Evolutionary conservation across 805 yeast genomes (phyloP).

Genomic region (Ogataea saltuana): DNA sequence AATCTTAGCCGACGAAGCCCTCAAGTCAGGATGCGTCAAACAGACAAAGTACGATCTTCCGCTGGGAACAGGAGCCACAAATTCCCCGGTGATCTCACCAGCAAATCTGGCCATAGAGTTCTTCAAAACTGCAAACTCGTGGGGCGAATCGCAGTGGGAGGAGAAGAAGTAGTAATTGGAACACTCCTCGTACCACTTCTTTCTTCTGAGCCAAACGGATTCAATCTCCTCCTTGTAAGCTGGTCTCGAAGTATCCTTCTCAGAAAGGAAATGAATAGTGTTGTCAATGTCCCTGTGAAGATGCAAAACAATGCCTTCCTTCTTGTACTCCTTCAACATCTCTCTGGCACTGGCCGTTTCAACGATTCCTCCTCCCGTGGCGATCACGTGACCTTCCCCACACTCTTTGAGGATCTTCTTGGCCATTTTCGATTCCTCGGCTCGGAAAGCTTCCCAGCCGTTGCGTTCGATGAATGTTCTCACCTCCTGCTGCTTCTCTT

Average conservation of each 20-base stretch:
- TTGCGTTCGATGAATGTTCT: constrained; percentile 57
- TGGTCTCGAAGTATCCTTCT: constrained; percentile 82
- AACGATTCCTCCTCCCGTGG: constrained; percentile 97
- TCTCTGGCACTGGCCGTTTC: constrained; percentile 72
- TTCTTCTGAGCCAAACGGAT: constrained; percentile 83
- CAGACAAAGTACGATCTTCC: constrained; percentile 69
- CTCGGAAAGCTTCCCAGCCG: constrained; percentile 91
- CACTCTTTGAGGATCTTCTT: constrained; percentile 45
- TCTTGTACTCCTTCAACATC: constrained; percentile 53
- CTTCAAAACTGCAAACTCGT: constrained; percentile 58
- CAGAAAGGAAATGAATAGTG: constrained; percentile 68
- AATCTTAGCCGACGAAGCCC: constrained; percentile 44
- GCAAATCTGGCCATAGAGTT: constrained; percentile 60
- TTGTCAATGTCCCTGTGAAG: constrained; percentile 84
- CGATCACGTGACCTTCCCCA: constrained; percentile 61
- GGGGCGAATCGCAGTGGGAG: constrained; percentile 59
- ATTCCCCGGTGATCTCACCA: constrained; percentile 59
- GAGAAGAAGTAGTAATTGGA: constrained; percentile 79
- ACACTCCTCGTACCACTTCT: constrained; percentile 74
- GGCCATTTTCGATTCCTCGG: constrained; percentile 59
- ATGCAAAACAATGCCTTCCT: constrained; percentile 72
- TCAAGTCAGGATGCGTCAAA: constrained; percentile 65
- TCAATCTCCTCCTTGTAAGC: constrained; percentile 78
- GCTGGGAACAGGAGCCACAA: constrained; percentile 40
- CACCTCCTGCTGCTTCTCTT: constrained; percentile 50